A percentile compares a stretch with the other conserved stretches of the same genome.
phyloP scores from a whole-genome alignment of 1,139 yeast genomes.

The Candida dubliniensis region DNA sequence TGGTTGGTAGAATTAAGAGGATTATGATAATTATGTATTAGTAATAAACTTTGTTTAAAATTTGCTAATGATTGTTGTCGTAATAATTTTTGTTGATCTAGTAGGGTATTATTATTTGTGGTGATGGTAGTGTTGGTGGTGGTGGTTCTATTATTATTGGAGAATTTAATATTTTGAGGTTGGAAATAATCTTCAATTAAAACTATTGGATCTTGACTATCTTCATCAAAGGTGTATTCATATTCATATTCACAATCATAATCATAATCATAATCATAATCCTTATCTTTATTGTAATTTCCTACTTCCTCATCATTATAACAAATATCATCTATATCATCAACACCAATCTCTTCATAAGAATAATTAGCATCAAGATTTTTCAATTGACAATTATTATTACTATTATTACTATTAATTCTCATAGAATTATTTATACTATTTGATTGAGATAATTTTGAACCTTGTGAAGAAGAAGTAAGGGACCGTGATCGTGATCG shows the following conservation, averaged over 20 bases:
- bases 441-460: constrained; percentile 1
- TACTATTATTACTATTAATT: neutral
- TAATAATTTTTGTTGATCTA: constrained; percentile 13
- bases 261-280: constrained; percentile 10
- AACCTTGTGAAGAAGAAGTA: neutral
- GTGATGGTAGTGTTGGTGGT: neutral
- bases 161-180: constrained; percentile 7
- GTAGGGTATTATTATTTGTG: neutral
- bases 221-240: constrained; percentile 18
- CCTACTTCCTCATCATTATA: constrained; percentile 8
- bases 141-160: neutral
- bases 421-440: neutral
- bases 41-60: constrained; percentile 30
- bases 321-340: constrained; percentile 17
- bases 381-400: neutral
- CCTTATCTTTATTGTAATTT: neutral
- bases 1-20: neutral
- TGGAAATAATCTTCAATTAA: constrained; percentile 51
- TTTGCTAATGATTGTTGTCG: constrained; percentile 41
- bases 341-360: constrained; percentile 12
- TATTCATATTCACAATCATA: constrained; percentile 12
- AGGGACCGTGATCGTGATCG: no score
- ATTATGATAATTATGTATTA: neutral
- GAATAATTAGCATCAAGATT: constrained; percentile 4
- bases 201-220: constrained; percentile 48